Evolutionary conservation across 2,329 filamentous ascomycete species (phyloP).

Genomic region (Aspergillus ustus): DNA sequence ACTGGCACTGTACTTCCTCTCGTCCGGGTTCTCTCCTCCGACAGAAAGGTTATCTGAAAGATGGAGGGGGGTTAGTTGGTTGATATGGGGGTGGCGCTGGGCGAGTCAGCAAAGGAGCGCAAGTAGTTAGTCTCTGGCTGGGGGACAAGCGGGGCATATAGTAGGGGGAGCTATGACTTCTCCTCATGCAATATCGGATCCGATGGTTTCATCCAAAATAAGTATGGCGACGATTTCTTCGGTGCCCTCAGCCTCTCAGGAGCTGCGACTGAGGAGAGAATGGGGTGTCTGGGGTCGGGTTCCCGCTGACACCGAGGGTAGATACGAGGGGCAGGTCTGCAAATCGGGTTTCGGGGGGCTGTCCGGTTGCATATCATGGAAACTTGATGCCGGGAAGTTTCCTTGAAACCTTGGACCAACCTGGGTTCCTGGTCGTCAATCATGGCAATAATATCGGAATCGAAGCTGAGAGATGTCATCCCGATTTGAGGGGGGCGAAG

Average conservation of each 20-base stretch:
- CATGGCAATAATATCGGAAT: not conserved
- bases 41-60: not conserved
- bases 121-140: too few species aligned
- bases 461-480: not conserved
- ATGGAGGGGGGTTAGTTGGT: not conserved
- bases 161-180: constrained; percentile 3
- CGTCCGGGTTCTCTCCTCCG: not conserved
- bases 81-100: too few species aligned
- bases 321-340: not conserved
- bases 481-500: constrained; percentile 1
- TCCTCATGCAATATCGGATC: not conserved
- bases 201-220: not conserved
- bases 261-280: not conserved
- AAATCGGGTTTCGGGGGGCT: not conserved
- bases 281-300: not conserved
- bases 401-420: not conserved
- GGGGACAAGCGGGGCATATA: too few species aligned
- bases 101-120: too few species aligned
- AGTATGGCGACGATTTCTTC: too few species aligned
- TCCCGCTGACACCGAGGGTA: constrained; percentile 1
- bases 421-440: not conserved
- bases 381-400: not conserved
- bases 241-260: not conserved
- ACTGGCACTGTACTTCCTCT: not conserved
- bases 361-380: not conserved